A percentile compares a stretch with the other conserved stretches of the same genome.
These are phyloP conservation scores for bread wheat (Triticum aestivum) DNA, from an alignment of 176 grass and related monocot species.

Conservation along the genomic window IWGSC_CS_RefSeq_v2.1 NC_057808.1:348971881-348972380, in stretches of 20 bases:
- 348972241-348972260: slow-evolving; percentile 86
- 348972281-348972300: slow-evolving; percentile 84
- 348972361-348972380: not conserved
- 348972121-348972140: not conserved
- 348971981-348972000: not conserved
- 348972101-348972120: slow-evolving; percentile 70
- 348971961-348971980: not conserved
- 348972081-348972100: slow-evolving; percentile 87
- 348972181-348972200: slow-evolving; percentile 72
- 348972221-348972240: slow-evolving; percentile 84
- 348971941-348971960: slow-evolving; percentile 47
- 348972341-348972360: not conserved
- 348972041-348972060: slow-evolving; percentile 62
- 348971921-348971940: slow-evolving; percentile 73
- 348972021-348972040: slow-evolving; percentile 59
- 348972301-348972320: slow-evolving; percentile 89
- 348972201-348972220: slow-evolving; percentile 68
- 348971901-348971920: slow-evolving; percentile 68
- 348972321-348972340: slow-evolving; percentile 57
- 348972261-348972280: slow-evolving; percentile 62
- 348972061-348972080: slow-evolving; percentile 85
- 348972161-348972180: slow-evolving; percentile 13
- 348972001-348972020: not conserved
- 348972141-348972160: not conserved
- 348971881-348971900: slow-evolving; percentile 53